These are phyloP conservation scores for Plectosphaerella sp. DNA, from an alignment of 2,329 filamentous ascomycete species.

Conservation along the genomic window DNA sequence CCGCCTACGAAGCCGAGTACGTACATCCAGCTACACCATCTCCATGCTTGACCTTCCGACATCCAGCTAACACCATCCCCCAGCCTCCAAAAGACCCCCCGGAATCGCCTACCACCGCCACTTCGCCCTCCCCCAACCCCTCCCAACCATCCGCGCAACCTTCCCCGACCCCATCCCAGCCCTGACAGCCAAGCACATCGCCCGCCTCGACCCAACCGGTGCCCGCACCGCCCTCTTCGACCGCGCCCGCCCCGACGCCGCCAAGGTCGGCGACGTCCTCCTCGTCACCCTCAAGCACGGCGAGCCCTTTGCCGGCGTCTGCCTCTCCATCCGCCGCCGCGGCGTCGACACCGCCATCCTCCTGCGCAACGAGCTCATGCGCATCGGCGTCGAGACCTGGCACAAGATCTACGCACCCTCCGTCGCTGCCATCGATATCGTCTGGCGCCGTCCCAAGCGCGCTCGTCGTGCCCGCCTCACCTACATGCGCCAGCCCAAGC, in stretches of 20 bases:
- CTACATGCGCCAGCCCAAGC: slow-evolving; percentile 83
- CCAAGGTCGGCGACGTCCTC: slow-evolving; percentile 82
- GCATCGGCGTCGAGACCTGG: slow-evolving; percentile 93
- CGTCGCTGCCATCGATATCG: slow-evolving; percentile 86
- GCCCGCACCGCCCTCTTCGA: slow-evolving; percentile 79
- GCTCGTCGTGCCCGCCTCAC: slow-evolving; percentile 83
- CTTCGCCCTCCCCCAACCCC: slow-evolving; percentile 28
- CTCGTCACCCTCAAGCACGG: slow-evolving; percentile 76
- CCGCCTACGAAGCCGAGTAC: slow-evolving; percentile 19
- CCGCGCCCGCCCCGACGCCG: slow-evolving; percentile 70
- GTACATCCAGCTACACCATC: slow-evolving; percentile 6
- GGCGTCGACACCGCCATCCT: slow-evolving; percentile 86
- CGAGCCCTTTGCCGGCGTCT: slow-evolving; percentile 87
- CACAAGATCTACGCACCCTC: slow-evolving; percentile 92
- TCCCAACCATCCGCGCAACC: slow-evolving; percentile 47
- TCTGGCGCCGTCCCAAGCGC: slow-evolving; percentile 80
- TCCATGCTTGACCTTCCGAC: slow-evolving; percentile 25
- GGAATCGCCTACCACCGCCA: slow-evolving; percentile 8
- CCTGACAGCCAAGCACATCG: slow-evolving; percentile 65
- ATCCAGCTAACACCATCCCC: background rate
- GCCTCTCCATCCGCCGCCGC: slow-evolving; percentile 80
- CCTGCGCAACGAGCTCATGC: slow-evolving; percentile 79
- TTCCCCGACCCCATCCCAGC: slow-evolving; percentile 64
- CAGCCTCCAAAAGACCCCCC: background rate
- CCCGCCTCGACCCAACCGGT: slow-evolving; percentile 77